Evolutionary conservation across 192 early-diverging fungal species (phyloP).

Genomic region (Chytriomyces hyalinus): DNA sequence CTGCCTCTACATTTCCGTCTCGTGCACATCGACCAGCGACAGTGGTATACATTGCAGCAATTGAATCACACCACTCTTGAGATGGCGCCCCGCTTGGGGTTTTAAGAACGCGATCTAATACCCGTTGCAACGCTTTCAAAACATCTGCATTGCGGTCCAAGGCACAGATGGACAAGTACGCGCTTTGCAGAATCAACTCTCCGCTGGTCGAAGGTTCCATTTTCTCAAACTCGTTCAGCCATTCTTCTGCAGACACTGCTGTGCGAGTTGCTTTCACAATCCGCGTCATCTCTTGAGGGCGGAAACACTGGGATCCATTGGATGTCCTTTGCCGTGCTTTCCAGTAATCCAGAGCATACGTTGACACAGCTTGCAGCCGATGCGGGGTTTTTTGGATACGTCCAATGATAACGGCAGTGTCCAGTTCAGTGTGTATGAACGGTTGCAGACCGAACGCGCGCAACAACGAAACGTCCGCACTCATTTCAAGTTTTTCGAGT

Average conservation of each 20-base stretch:
- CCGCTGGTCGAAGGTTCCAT: not conserved
- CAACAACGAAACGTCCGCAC: not conserved
- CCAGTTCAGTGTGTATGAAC: not conserved
- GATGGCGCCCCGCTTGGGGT: not conserved
- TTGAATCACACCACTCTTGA: not conserved
- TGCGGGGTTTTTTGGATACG: not conserved
- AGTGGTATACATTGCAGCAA: not conserved
- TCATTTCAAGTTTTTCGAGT: not conserved
- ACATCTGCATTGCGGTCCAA: not conserved
- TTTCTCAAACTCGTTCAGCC: slow-evolving; percentile 2
- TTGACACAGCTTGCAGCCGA: not conserved
- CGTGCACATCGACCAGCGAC: not conserved
- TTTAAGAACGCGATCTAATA: not conserved
- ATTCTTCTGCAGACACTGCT: not conserved
- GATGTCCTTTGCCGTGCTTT: not conserved
- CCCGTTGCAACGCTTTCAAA: not conserved
- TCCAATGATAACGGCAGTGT: not conserved
- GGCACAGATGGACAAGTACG: slow-evolving; percentile 1
- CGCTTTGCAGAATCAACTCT: not conserved
- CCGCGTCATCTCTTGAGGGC: not conserved
- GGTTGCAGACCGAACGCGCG: not conserved
- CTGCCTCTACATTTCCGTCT: not conserved
- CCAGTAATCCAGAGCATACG: not conserved
- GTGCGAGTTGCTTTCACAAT: not conserved
- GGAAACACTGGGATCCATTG: not conserved